Conservation (phyloP, 768 basidiomycete species). For the Coprinopsis sp. region DNA sequence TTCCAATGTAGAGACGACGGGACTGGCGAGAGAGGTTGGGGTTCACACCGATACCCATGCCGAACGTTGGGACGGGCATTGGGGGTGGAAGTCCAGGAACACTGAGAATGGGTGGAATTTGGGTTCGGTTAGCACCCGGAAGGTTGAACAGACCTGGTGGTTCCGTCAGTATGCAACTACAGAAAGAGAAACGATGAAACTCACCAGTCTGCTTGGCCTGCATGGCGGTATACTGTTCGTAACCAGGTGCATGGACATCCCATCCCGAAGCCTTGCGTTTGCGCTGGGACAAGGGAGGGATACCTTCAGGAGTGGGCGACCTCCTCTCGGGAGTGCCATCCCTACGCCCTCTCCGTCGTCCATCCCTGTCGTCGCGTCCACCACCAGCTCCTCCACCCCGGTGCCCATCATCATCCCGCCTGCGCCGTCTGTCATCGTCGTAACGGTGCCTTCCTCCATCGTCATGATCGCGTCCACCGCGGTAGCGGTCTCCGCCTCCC, state of each 20-base stretch:
- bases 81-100: slow-evolving; percentile 81
- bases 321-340: slow-evolving; percentile 72
- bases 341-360: slow-evolving; percentile 13
- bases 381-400: too few relatives aligned
- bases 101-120: slow-evolving; percentile 76
- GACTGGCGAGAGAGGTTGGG: slow-evolving; percentile 91
- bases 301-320: slow-evolving; percentile 87
- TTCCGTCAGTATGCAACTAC: slow-evolving; percentile 6
- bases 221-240: slow-evolving; percentile 90
- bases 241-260: slow-evolving; percentile 95
- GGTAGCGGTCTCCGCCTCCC: slow-evolving; percentile 38
- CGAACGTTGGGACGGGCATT: slow-evolving; percentile 78
- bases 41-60: slow-evolving; percentile 82
- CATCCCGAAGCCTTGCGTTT: slow-evolving; percentile 89
- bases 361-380: slow-evolving; percentile 15
- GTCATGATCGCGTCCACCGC: slow-evolving; percentile 10
- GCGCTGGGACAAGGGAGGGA: slow-evolving; percentile 76
- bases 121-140: slow-evolving; percentile 89
- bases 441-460: slow-evolving; percentile 3
- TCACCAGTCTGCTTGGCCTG: slow-evolving; percentile 98
- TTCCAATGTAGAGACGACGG: slow-evolving; percentile 93
- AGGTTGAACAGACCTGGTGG: slow-evolving; percentile 86
- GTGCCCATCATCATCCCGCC: slow-evolving; percentile 18
- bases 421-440: slow-evolving; percentile 9
- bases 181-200: slow-evolving; percentile 3